phyloP scores from a whole-genome alignment of 441 rosid species.

The Melastoma candidum region DNA sequence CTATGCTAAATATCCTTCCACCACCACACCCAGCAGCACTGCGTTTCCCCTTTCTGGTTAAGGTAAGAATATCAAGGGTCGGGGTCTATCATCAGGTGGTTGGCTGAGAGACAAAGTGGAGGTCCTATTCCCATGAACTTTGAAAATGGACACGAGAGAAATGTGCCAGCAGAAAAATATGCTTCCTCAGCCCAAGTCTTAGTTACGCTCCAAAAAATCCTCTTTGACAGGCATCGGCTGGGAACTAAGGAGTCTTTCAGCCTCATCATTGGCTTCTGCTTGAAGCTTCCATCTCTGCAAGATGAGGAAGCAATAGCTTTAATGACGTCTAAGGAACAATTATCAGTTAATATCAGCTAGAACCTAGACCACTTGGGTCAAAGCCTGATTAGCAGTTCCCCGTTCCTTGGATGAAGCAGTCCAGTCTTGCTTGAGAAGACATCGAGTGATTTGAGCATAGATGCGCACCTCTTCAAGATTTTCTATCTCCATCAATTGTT shows the following conservation, averaged over 20 bases:
- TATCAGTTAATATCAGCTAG: too few species aligned
- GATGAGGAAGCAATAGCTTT: background rate
- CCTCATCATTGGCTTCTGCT: constrained; percentile 95
- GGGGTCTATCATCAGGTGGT: too few species aligned
- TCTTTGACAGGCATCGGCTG: constrained; percentile 32
- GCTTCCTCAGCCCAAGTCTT: too few species aligned
- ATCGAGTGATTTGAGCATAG: constrained; percentile 4
- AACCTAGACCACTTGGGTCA: background rate
- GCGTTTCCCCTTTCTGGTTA: too few species aligned
- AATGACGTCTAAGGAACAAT: too few species aligned
- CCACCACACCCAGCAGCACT: too few species aligned
- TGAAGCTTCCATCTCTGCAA: constrained; percentile 79
- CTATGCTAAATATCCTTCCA: too few species aligned
- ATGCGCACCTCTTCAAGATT: constrained; percentile 81
- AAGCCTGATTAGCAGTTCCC: background rate
- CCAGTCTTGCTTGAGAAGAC: background rate
- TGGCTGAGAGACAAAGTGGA: too few species aligned
- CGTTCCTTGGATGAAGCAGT: background rate
- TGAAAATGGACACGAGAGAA: too few species aligned
- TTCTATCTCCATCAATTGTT: constrained; percentile 89
- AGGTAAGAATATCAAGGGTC: too few species aligned
- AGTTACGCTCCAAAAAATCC: constrained; percentile 6
- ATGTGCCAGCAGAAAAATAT: too few species aligned
- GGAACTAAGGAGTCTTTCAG: constrained; percentile 79
- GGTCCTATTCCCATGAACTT: too few species aligned